These are phyloP conservation scores for Laetiporus sulphureus DNA, from an alignment of 1,284 basidiomycete species.

Conservation along the genomic window DNA sequence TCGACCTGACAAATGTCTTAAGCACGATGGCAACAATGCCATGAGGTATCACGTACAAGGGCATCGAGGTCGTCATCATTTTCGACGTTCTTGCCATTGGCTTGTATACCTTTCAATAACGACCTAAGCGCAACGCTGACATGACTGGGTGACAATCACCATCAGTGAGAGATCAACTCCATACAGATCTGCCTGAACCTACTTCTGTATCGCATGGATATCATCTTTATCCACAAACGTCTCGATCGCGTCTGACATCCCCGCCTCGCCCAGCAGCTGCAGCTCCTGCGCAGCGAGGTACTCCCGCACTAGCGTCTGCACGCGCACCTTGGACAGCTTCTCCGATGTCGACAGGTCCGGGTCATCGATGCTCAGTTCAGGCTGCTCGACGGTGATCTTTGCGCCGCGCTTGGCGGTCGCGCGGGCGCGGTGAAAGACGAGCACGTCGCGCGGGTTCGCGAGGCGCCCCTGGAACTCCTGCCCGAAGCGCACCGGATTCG, in stretches of 20 bases:
- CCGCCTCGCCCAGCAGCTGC: conserved; percentile 79
- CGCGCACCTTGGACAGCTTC: conserved; percentile 64
- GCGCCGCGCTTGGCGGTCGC: conserved; percentile 40
- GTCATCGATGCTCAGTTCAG: conserved; percentile 72
- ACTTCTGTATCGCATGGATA: conserved; percentile 85
- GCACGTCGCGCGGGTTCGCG: conserved; percentile 91
- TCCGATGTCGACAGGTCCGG: conserved; percentile 56
- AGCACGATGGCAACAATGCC: not conserved
- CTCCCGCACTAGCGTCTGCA: conserved; percentile 79
- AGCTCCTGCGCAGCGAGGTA: conserved; percentile 87
- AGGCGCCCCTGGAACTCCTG: conserved; percentile 90
- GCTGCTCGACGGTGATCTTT: conserved; percentile 60
- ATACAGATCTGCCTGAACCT: conserved; percentile 23
- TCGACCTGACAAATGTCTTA: conserved; percentile 37
- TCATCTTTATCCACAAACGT: conserved; percentile 95
- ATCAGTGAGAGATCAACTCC: too few species aligned
- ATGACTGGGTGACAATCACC: too few species aligned
- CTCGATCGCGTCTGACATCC: conserved; percentile 89
- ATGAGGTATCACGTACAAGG: conserved; percentile 40
- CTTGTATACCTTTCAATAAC: conserved; percentile 60
- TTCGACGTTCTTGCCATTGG: conserved; percentile 30
- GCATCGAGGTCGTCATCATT: conserved; percentile 71
- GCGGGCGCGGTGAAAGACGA: conserved; percentile 86
- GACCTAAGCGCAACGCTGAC: conserved; percentile 56
- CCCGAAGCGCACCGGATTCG: conserved; percentile 94